Evolutionary conservation across 192 early-diverging fungal genomes (phyloP), one percentile per base, ranked within the genome.

Genomic region (Dissophora ornata): DNA sequence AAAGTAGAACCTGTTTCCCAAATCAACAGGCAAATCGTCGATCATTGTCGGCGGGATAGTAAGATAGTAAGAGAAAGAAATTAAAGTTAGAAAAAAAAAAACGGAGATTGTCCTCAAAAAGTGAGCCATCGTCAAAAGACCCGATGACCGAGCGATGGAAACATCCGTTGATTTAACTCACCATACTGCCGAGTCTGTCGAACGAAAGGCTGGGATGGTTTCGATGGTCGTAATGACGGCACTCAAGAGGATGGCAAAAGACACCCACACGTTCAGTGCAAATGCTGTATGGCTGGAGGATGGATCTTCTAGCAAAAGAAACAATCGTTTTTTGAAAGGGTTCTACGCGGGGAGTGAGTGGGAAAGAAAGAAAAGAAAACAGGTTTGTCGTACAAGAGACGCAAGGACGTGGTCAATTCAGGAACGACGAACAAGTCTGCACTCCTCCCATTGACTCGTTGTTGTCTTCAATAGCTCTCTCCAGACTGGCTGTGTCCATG

Each of bases 141-240:
- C n/a, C n/a, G n/a, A n/a, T n/a, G n/a, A n/a, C n/a, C n/a, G n/a
- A n/a, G n/a, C n/a, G n/a, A n/a, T n/a, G n/a, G n/a, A n/a, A n/a
- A n/a, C n/a, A n/a, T n/a, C n/a, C n/a, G n/a, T n/a, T n/a, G n/a
- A n/a, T n/a, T n/a, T 45, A 9, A 36, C 28, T 77, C 82, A 86
- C 87, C 87, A 88, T 3, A 86, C 59, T 25, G 55, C 68, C 34
- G 82, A 86, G 38, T 84, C 79, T 7, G 80, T 82, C 4, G 86
- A 85, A 22, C 88, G 85, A 50, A 92, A 90, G 29, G 89, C 42
- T 47, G 93, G 93, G 21, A 94, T 92, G 25, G 93, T 94, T 82
- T 94, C 93, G 42, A 94, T 80, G 16, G 91, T 92, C 0, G 91
- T 90, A 53, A 91, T 85, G 1, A 92, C 84, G 0, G 91, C 88